These are phyloP conservation scores for Trametes cinnabarina DNA, from an alignment of 768 basidiomycete species.

Conservation along the genomic window DNA sequence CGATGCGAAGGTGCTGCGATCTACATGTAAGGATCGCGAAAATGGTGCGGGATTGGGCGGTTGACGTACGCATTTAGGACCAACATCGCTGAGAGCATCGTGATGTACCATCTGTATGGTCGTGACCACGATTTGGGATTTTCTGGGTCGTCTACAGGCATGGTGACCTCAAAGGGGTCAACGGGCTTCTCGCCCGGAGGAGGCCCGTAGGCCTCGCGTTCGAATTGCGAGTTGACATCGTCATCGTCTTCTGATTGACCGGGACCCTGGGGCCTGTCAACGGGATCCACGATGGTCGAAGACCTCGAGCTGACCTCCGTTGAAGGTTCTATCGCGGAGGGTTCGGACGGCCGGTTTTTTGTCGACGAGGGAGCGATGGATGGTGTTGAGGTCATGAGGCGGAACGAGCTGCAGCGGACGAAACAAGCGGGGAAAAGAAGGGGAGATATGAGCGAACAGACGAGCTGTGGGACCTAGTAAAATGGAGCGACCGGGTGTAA, in stretches of 20 bases:
- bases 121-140: slow-evolving; percentile 26
- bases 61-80: slow-evolving; percentile 37
- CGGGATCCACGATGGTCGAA: slow-evolving; percentile 18
- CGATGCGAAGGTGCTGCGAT: slow-evolving; percentile 57
- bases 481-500: background rate
- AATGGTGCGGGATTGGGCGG: no score
- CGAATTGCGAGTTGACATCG: slow-evolving; percentile 21
- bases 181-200: slow-evolving; percentile 25
- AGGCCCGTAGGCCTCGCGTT: slow-evolving; percentile 27
- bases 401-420: background rate
- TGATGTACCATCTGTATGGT: slow-evolving; percentile 28
- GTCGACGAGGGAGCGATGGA: background rate
- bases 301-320: slow-evolving; percentile 16
- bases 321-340: background rate
- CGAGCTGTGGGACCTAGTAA: background rate
- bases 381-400: background rate
- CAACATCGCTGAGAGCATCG: slow-evolving; percentile 23
- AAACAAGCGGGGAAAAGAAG: background rate
- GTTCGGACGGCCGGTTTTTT: background rate
- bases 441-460: background rate
- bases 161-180: slow-evolving; percentile 26
- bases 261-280: background rate
- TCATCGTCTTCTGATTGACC: slow-evolving; percentile 4
- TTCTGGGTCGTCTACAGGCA: slow-evolving; percentile 24
- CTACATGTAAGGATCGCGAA: no score